Percentiles rank a stretch among this genome's conserved stretches.
Evolutionary conservation across 2,329 filamentous ascomycete species (phyloP).

Genomic region (Trichoderma semiorbis): DNA sequence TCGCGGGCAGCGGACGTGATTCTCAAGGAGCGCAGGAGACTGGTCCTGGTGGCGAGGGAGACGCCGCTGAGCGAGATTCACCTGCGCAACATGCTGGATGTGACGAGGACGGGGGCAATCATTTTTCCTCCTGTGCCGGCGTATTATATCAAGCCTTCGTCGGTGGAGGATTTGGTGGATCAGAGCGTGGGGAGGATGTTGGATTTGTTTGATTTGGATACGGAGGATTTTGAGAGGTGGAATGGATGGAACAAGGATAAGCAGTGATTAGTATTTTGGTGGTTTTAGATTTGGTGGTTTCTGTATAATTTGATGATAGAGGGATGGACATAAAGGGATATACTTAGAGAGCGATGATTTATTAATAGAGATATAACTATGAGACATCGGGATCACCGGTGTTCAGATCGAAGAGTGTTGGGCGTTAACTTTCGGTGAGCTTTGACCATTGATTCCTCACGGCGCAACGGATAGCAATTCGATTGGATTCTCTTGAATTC

Average conservation of each 20-base stretch:
- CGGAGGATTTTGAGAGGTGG: conserved; percentile 39
- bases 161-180: conserved; percentile 41
- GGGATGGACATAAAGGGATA: background rate
- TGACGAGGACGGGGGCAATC: conserved; percentile 38
- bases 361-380: background rate
- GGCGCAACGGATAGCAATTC: background rate
- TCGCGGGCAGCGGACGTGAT: conserved; percentile 45
- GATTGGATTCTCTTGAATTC: background rate
- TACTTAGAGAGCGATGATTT: background rate
- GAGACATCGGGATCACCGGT: background rate
- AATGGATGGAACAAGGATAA: conserved; percentile 24
- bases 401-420: fast-evolving
- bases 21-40: conserved; percentile 41
- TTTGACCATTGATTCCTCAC: background rate
- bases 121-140: conserved; percentile 44
- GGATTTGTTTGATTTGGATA: conserved; percentile 43
- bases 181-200: conserved; percentile 47
- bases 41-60: conserved; percentile 43
- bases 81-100: conserved; percentile 42
- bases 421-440: background rate
- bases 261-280: background rate
- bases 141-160: conserved; percentile 41
- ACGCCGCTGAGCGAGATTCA: conserved; percentile 48
- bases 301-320: background rate
- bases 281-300: background rate